These are phyloP conservation scores for Ustilago shanxiensis DNA, from an alignment of 1,284 basidiomycete species.

Conservation along the genomic window DNA sequence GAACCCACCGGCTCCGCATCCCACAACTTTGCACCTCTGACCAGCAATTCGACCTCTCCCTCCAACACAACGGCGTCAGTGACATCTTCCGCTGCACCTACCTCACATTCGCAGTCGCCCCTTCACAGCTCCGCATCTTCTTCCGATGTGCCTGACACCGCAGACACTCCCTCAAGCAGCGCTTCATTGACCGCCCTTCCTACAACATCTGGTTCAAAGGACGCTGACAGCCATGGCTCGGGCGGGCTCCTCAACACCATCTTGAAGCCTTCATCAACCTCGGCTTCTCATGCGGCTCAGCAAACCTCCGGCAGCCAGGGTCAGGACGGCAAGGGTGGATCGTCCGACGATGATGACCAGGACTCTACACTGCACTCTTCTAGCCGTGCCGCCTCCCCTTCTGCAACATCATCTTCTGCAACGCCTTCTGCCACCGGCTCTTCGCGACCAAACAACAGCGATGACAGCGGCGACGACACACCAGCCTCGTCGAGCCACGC, in stretches of 20 bases:
- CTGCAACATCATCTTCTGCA: slow-evolving; percentile 15
- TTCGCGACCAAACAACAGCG: neutral
- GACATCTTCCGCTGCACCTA: neutral
- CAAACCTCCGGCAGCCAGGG: slow-evolving; percentile 9
- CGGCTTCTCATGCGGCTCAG: slow-evolving; percentile 12
- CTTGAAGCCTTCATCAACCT: slow-evolving; percentile 4
- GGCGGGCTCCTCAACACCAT: slow-evolving; percentile 15
- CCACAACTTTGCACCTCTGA: slow-evolving; percentile 10
- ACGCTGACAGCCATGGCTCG: neutral
- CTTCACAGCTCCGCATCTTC: slow-evolving; percentile 6
- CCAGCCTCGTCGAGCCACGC: slow-evolving; percentile 19
- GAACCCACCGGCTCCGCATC: slow-evolving; percentile 8
- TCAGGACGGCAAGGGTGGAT: neutral
- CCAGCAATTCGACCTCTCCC: slow-evolving; percentile 13
- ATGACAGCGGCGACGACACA: neutral
- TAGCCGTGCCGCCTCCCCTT: neutral
- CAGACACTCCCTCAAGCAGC: neutral
- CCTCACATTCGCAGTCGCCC: neutral
- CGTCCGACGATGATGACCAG: neutral
- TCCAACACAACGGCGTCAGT: slow-evolving; percentile 11
- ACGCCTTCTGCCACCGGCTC: neutral
- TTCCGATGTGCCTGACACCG: neutral
- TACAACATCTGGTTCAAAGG: slow-evolving; percentile 4
- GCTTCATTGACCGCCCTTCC: neutral
- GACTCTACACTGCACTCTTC: neutral